phyloP scores from a whole-genome alignment of 2,329 filamentous ascomycete species.

The Phymatotrichopsis omnivora region DNA sequence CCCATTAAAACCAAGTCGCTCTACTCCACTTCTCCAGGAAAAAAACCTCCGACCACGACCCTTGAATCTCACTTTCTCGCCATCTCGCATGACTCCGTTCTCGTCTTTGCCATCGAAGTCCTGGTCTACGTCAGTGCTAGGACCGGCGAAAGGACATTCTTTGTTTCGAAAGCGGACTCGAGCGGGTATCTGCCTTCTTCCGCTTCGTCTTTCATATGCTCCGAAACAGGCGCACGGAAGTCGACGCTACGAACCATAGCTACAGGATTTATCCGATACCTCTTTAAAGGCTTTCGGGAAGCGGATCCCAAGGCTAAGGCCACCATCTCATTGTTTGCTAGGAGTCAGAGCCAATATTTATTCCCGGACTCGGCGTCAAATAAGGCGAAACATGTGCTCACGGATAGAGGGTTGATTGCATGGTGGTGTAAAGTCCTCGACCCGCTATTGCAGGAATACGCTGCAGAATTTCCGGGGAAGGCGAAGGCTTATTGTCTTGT shows the following conservation, averaged over 20 bases:
- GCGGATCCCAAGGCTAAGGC: slow-evolving; percentile 21
- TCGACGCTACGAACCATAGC: slow-evolving; percentile 68
- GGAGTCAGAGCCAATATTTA: slow-evolving; percentile 85
- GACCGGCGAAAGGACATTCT: slow-evolving; percentile 50
- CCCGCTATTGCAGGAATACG: slow-evolving; percentile 51
- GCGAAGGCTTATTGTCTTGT: slow-evolving; percentile 70
- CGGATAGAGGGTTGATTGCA: slow-evolving; percentile 78
- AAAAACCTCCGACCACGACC: slow-evolving; percentile 65
- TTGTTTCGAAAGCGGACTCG: slow-evolving; percentile 94
- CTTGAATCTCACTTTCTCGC: slow-evolving; percentile 74
- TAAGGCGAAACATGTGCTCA: slow-evolving; percentile 74
- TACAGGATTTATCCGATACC: slow-evolving; percentile 62
- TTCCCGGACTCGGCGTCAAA: slow-evolving; percentile 89
- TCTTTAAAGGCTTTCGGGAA: slow-evolving; percentile 50
- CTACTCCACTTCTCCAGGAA: slow-evolving; percentile 65
- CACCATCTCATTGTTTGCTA: slow-evolving; percentile 71
- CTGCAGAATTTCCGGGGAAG: slow-evolving; percentile 36
- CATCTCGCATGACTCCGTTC: slow-evolving; percentile 47
- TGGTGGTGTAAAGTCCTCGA: slow-evolving; percentile 94
- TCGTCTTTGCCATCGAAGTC: slow-evolving; percentile 77
- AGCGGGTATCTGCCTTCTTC: slow-evolving; percentile 60
- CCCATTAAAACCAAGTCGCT: slow-evolving; percentile 64
- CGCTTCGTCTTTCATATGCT: slow-evolving; percentile 18
- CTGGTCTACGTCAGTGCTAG: slow-evolving; percentile 64
- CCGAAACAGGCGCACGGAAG: slow-evolving; percentile 14